Evolutionary conservation across 2,329 filamentous ascomycete species (phyloP).

Genomic region (Fusarium sp.): DNA sequence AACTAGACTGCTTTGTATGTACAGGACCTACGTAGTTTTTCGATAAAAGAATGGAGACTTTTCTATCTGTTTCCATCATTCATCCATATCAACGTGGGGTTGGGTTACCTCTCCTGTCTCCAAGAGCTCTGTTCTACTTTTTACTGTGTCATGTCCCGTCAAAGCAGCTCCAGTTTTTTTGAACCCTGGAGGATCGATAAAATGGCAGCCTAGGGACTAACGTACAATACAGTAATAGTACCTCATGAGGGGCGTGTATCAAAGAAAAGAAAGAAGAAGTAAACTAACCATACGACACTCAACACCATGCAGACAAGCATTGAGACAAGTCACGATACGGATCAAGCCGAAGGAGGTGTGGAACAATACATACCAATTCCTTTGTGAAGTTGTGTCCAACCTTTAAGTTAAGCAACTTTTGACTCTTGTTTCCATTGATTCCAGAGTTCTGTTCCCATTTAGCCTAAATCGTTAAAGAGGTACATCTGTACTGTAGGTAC

Average conservation of each 20-base stretch:
- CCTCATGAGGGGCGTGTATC: slow-evolving; percentile 10
- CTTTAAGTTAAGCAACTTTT: neutral
- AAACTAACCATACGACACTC: neutral
- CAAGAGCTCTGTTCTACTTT: neutral
- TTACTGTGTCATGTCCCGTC: neutral
- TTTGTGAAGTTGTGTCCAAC: neutral
- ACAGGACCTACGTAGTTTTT: neutral
- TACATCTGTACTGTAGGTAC: neutral
- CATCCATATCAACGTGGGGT: slow-evolving; percentile 23
- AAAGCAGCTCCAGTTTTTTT: slow-evolving; percentile 24
- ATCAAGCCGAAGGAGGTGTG: slow-evolving; percentile 17
- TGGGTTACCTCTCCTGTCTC: slow-evolving; percentile 16
- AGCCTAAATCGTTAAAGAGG: slow-evolving; percentile 35
- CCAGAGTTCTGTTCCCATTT: slow-evolving; percentile 22
- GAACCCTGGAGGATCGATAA: slow-evolving; percentile 15
- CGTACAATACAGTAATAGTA: neutral
- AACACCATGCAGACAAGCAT: slow-evolving; percentile 15
- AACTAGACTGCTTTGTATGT: neutral
- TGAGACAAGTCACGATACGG: slow-evolving; percentile 22
- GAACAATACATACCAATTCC: neutral
- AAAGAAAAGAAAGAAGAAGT: neutral
- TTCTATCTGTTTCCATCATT: slow-evolving; percentile 29
- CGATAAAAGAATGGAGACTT: slow-evolving; percentile 2
- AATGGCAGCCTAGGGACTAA: slow-evolving; percentile 9
- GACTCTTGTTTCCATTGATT: slow-evolving; percentile 3